These are phyloP conservation scores for Lasiodiplodia sp. DNA, from an alignment of 2,329 filamentous ascomycete species.

Conservation along the genomic window DNA sequence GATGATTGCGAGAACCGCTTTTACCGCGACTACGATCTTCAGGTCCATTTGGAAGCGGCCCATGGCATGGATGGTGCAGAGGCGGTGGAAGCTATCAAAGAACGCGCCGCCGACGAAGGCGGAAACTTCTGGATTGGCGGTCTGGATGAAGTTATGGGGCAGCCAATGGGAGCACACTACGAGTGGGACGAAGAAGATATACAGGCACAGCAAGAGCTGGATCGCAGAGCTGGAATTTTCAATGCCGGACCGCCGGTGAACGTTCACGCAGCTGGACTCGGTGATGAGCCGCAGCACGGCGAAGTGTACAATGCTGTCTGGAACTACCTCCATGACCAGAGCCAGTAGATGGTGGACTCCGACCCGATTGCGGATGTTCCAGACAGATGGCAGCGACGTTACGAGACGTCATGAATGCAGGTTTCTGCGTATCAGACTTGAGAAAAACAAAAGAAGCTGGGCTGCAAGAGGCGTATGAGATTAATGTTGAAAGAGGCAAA, in stretches of 20 bases:
- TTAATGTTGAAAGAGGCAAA: not conserved
- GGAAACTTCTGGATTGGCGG: constrained; percentile 57
- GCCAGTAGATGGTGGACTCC: not conserved
- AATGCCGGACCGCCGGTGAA: constrained; percentile 13
- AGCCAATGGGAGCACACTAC: not conserved
- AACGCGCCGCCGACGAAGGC: constrained; percentile 50
- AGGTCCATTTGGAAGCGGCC: constrained; percentile 59
- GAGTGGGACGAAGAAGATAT: constrained; percentile 22
- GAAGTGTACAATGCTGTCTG: constrained; percentile 22
- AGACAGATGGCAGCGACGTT: not conserved
- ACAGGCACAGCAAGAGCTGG: constrained; percentile 24
- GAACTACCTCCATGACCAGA: constrained; percentile 23
- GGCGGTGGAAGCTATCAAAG: constrained; percentile 48
- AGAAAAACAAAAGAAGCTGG: too few species aligned
- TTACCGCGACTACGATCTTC: constrained; percentile 64
- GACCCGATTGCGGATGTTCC: not conserved
- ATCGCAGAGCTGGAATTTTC: constrained; percentile 20
- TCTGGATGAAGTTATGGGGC: constrained; percentile 30
- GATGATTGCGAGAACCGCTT: constrained; percentile 48
- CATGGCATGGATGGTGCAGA: constrained; percentile 48
- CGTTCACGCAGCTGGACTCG: constrained; percentile 1
- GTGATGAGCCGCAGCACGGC: constrained; percentile 4
- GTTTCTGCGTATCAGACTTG: not conserved
- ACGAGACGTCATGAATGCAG: not conserved
- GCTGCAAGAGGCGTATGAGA: not conserved